Percentiles rank a stretch among this genome's conserved stretches.
Conservation (phyloP, 192 early-diverging fungal genomes). For the Haplosporangium gracile region DNA sequence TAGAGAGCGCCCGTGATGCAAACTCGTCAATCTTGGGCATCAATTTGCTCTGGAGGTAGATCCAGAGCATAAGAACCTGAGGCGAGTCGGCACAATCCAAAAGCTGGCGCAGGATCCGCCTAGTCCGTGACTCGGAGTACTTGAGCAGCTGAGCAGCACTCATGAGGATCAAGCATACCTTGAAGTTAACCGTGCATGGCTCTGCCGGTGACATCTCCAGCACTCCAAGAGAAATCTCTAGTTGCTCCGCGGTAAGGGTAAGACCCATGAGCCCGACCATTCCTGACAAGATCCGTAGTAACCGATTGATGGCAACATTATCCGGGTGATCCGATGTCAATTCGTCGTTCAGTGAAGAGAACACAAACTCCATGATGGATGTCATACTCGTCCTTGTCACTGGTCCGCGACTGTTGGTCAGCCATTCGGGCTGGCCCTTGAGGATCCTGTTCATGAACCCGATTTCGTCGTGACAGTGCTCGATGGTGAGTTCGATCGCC, state of each 20-base stretch:
- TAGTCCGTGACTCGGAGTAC: constrained; percentile 19
- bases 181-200: constrained; percentile 39
- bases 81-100: constrained; percentile 36
- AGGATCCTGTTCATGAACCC: constrained; percentile 53
- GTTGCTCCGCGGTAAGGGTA: constrained; percentile 26
- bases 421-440: constrained; percentile 49
- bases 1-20: constrained; percentile 38
- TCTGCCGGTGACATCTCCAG: constrained; percentile 41
- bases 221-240: constrained; percentile 41
- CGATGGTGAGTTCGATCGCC: constrained; percentile 48
- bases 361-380: constrained; percentile 50
- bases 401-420: constrained; percentile 30
- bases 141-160: constrained; percentile 45
- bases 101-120: constrained; percentile 30
- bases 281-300: constrained; percentile 45
- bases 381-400: constrained; percentile 37
- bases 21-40: constrained; percentile 40
- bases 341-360: constrained; percentile 53
- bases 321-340: constrained; percentile 23
- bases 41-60: constrained; percentile 33
- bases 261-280: constrained; percentile 51
- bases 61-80: constrained; percentile 24
- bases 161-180: constrained; percentile 50
- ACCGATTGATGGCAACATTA: constrained; percentile 29
- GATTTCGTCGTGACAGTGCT: constrained; percentile 53